These are phyloP conservation scores for Rhizopus arrhizus DNA, from an alignment of 371 early-diverging fungal species.

Conservation along the genomic window DNA sequence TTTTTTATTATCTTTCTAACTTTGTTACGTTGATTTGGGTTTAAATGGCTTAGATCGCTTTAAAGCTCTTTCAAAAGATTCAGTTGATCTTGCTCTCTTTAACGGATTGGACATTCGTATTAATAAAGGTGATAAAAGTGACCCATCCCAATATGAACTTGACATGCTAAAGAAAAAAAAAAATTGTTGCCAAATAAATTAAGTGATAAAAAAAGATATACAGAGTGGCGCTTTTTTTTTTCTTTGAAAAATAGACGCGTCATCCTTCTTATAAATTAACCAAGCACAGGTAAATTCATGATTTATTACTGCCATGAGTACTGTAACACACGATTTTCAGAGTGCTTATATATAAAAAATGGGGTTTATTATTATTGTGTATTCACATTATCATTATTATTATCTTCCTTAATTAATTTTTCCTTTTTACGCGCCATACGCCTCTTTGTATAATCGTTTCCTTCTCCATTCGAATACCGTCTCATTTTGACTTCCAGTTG, in stretches of 20 bases:
- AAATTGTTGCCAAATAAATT: background rate
- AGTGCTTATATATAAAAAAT: background rate
- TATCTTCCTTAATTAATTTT: constrained; percentile 9
- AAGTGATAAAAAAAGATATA: background rate
- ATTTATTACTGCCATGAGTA: too few relatives aligned
- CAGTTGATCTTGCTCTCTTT: constrained; percentile 28
- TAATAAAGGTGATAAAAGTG: constrained; percentile 21
- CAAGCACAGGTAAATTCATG: too few relatives aligned
- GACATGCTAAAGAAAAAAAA: constrained; percentile 14
- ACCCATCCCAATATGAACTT: constrained; percentile 18
- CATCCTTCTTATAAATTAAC: background rate
- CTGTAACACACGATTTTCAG: too few relatives aligned
- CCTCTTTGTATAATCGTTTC: constrained; percentile 26
- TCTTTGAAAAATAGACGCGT: background rate
- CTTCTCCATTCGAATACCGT: constrained; percentile 19
- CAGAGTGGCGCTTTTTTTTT: background rate
- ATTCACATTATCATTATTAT: background rate
- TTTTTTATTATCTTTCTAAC: background rate
- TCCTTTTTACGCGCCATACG: constrained; percentile 26
- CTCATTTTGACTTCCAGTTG: constrained; percentile 52
- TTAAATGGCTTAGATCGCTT: constrained; percentile 21
- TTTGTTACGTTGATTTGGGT: background rate
- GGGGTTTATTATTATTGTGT: constrained; percentile 4
- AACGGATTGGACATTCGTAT: constrained; percentile 9
- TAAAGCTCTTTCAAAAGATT: constrained; percentile 17